phyloP scores from a whole-genome alignment of 495 filamentous ascomycete species.

The Cenococcum geophilum region DNA sequence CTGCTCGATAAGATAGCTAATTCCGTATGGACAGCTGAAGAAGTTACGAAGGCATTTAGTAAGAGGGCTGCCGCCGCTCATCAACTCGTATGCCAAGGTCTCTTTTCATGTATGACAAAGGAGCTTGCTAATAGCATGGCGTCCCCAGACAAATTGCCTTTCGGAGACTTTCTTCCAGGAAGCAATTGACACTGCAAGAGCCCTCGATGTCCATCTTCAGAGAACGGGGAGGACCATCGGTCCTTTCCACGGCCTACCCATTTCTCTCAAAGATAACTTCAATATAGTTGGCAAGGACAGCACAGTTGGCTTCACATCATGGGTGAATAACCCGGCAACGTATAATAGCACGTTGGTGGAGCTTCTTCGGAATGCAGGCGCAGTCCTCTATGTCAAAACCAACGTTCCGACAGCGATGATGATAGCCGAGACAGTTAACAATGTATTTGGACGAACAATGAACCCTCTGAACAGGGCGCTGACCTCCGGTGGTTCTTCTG shows the following conservation, averaged over 20 bases:
- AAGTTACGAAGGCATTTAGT: slow-evolving; percentile 30
- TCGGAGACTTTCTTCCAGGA: slow-evolving; percentile 43
- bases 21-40: slow-evolving; percentile 23
- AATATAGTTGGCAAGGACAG: slow-evolving; percentile 30
- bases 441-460: slow-evolving; percentile 48
- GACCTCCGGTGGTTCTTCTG: slow-evolving; percentile 45
- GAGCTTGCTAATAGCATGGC: neutral
- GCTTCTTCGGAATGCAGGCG: slow-evolving; percentile 20
- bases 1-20: slow-evolving; percentile 25
- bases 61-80: slow-evolving; percentile 32
- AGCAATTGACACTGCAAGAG: slow-evolving; percentile 22
- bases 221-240: slow-evolving; percentile 26
- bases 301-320: slow-evolving; percentile 29
- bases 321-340: slow-evolving; percentile 45
- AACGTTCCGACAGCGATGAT: slow-evolving; percentile 39
- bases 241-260: slow-evolving; percentile 31
- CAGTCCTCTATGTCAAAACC: slow-evolving; percentile 41
- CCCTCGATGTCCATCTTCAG: slow-evolving; percentile 31
- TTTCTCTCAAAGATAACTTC: slow-evolving; percentile 34
- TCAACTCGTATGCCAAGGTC: slow-evolving; percentile 31
- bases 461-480: slow-evolving; percentile 48
- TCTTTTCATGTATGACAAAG: neutral
- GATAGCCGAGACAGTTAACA: slow-evolving; percentile 42
- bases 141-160: slow-evolving; percentile 31
- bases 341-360: slow-evolving; percentile 29